Base-by-base conservation (phyloP, 73 alveolate species). In the Paramecium octaurelia region DNA sequence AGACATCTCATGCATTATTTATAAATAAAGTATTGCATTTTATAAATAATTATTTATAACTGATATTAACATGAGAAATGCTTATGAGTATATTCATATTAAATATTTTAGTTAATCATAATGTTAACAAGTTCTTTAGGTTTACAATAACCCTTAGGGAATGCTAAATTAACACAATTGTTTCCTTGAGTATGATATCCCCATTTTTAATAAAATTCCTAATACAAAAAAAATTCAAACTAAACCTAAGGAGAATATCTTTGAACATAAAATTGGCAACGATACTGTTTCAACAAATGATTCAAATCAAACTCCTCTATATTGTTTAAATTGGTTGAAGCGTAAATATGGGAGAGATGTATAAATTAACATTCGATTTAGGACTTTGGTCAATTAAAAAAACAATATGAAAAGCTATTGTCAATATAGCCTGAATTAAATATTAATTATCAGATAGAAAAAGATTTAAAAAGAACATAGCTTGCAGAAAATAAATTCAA, bases 191-290 rank as follows among this genome's bases (percentile, higher is more conserved):
- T 54, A 34, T 73, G 87, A 73, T 73, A 43, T 38, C 42, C 84
- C 84, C 14, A 73, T 36, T 29, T 29, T 73, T 38, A 73, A 73
- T 73, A 73, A 40, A 12, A 29, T 73, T 11, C 87, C 87, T 12
- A 36, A 31, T 29, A 14, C 57, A 29, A 73, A 73, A 40, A 73
- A 38, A 73, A 18, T 73, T 35, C 29, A 73, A 36, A 73, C 46
- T 73, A 73, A 73, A 73, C 87, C 87, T 35, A 73, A 73, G n/a
- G 87, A 73, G 40, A 73, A 73, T 36, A 40, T n/a, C 3, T 10
- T 73, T 34, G n/a, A 43, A 36, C 34, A 31, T 29, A 6, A 16
- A 14, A 35, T 5, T 2, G n/a, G 50, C 18, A 12, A 18, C 1
- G 3, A 11, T 35, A 36, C 20, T 29, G 60, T n/a, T 12, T 9